Evolutionary conservation across 2,329 filamentous ascomycete species (phyloP).

Genomic region (Dissoconium aciculare): DNA sequence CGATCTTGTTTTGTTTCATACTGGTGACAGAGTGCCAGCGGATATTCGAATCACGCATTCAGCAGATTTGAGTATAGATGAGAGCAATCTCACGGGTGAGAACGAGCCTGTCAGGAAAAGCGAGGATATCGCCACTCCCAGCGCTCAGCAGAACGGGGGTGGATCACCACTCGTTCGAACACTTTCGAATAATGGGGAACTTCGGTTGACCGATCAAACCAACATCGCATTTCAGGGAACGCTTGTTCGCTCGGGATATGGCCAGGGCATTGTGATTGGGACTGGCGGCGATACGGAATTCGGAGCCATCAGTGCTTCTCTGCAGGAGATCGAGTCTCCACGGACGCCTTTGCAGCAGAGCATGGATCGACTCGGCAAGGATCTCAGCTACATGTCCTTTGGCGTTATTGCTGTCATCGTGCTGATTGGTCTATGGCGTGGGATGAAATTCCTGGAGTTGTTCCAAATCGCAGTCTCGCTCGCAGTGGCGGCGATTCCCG

Average conservation of each 20-base stretch:
- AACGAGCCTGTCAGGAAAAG: conserved; percentile 81
- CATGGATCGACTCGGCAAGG: conserved; percentile 94
- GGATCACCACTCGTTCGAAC: neutral
- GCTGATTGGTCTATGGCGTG: conserved; percentile 75
- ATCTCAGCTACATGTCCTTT: conserved; percentile 94
- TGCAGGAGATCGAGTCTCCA: conserved; percentile 89
- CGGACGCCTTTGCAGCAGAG: conserved; percentile 85
- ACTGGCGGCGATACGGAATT: conserved; percentile 91
- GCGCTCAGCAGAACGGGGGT: conserved; percentile 12
- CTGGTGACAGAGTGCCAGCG: conserved; percentile 88
- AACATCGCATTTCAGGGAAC: conserved; percentile 99
- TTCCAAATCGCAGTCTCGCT: conserved; percentile 96
- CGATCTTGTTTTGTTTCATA: conserved; percentile 85
- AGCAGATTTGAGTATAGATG: conserved; percentile 81
- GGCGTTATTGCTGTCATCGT: conserved; percentile 88
- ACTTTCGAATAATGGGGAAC: conserved; percentile 46
- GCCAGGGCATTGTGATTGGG: conserved; percentile 91
- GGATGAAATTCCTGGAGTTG: conserved; percentile 78
- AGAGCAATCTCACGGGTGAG: conserved; percentile 91
- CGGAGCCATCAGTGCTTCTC: conserved; percentile 83
- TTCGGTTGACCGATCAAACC: conserved; percentile 57
- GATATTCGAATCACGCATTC: conserved; percentile 89
- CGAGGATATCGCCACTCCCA: conserved; percentile 41
- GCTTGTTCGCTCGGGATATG: conserved; percentile 83
- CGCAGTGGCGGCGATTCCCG: conserved; percentile 88